Evolutionary conservation across 495 filamentous ascomycete genomes (phyloP).

Genomic region (Letharia columbiana): DNA sequence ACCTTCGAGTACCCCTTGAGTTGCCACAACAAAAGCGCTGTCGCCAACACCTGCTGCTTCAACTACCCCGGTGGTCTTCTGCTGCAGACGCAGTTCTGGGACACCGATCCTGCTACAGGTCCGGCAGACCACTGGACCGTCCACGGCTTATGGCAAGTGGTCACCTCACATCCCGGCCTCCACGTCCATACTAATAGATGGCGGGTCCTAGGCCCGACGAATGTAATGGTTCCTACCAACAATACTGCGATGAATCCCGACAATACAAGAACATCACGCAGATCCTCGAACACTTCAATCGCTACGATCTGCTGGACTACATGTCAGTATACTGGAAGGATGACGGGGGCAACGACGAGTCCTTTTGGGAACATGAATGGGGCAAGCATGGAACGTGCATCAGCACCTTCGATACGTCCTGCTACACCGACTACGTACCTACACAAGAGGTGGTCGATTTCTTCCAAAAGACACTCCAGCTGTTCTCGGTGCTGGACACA

Average conservation of each 20-base stretch:
- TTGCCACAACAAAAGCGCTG: conserved; percentile 1
- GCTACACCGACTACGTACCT: conserved; percentile 58
- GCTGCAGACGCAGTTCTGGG: conserved; percentile 77
- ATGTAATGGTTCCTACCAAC: conserved; percentile 70
- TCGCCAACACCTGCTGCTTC: conserved; percentile 11
- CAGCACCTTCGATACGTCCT: conserved; percentile 54
- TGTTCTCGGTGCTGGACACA: conserved; percentile 39
- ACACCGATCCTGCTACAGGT: conserved; percentile 58
- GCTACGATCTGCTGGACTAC: conserved; percentile 52
- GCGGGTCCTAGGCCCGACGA: conserved; percentile 54
- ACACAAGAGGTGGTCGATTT: conserved; percentile 53
- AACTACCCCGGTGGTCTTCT: conserved; percentile 13
- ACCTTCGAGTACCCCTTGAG: conserved; percentile 2
- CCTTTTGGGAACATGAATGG: conserved; percentile 80
- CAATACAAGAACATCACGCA: conserved; percentile 60
- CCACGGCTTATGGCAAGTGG: conserved; percentile 62
- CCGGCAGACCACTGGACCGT: conserved; percentile 74
- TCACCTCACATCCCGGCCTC: neutral
- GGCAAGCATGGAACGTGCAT: conserved; percentile 65
- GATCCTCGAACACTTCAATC: conserved; percentile 53
- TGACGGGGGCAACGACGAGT: conserved; percentile 51
- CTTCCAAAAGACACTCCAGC: conserved; percentile 48
- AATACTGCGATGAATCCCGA: conserved; percentile 58
- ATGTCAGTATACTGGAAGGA: conserved; percentile 77
- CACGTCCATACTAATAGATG: neutral